phyloP scores from a whole-genome alignment of 2,329 filamentous ascomycete genomes.

The Trichothecium roseum region DNA sequence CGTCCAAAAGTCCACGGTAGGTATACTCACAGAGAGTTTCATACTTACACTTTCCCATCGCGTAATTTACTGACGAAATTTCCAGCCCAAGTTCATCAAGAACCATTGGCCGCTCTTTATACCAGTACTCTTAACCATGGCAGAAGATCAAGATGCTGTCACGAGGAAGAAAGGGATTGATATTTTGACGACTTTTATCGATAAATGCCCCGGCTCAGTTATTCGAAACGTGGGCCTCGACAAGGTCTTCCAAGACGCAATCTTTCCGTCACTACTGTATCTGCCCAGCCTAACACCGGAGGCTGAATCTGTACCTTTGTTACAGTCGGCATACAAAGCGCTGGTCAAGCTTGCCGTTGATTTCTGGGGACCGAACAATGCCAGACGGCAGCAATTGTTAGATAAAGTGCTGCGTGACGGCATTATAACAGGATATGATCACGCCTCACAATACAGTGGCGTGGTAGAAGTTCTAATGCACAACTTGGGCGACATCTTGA shows the following conservation, averaged over 20 bases:
- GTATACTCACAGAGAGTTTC: too few species aligned
- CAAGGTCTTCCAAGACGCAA: constrained; percentile 56
- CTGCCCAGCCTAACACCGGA: constrained; percentile 71
- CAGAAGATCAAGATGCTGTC: constrained; percentile 49
- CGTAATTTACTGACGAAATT: constrained; percentile 2
- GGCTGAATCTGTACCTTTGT: constrained; percentile 53
- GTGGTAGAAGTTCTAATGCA: constrained; percentile 47
- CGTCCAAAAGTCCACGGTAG: constrained; percentile 38
- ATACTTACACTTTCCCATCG: too few species aligned
- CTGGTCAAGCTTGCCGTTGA: constrained; percentile 45
- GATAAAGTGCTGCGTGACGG: constrained; percentile 46
- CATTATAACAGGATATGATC: constrained; percentile 42
- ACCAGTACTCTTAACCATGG: constrained; percentile 58
- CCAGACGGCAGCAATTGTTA: constrained; percentile 28
- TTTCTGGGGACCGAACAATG: constrained; percentile 13
- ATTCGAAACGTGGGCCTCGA: constrained; percentile 55
- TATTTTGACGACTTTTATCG: constrained; percentile 44
- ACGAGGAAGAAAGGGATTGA: constrained; percentile 46
- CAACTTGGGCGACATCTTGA: constrained; percentile 37
- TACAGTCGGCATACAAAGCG: constrained; percentile 55
- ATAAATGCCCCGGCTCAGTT: constrained; percentile 38
- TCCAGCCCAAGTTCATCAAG: constrained; percentile 32
- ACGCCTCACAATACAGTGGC: constrained; percentile 46
- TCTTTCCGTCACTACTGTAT: constrained; percentile 63
- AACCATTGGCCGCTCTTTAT: constrained; percentile 57